Base-by-base conservation (phyloP, 176 grass and related monocot genomes). In the Chloris gayana region DNA sequence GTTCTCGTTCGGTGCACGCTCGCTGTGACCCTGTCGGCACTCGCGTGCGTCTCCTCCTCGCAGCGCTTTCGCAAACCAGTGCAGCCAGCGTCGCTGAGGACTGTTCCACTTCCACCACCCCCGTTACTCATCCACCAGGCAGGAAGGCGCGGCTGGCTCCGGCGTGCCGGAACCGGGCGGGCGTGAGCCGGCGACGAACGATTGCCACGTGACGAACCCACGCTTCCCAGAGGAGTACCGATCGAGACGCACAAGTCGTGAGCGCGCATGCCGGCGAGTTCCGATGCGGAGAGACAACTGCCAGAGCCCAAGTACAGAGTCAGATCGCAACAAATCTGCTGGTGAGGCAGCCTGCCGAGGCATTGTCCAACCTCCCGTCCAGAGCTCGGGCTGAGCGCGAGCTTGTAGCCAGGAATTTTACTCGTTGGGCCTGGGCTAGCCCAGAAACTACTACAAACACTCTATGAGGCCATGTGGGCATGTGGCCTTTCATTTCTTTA, bases 1-100 rank as follows among this genome's bases (percentile, higher is more conserved):
- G 57, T 46, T 32, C 15, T 11, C 74, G 72, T 4, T 49, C 32
- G 72, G 44, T 39, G 69, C 69, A 72, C 69, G 69, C 29, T 19
- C 14, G 22, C 41, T 49, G 46, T 17, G 14, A 17, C 9, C 37
- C 66, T 30, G 41, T 70, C 68, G 41, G 68, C 44, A 46, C 22
- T 29, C 41, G 68, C 68, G 68, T 70, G 35, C 35, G 2, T 5
- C 34, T 5, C 9, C n/a, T 69, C 66, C 11, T 60, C 0, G n/a
- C 25, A 10, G 22, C 54, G 21, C 54, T 9, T 22, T 50, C 5
- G 7, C 3, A 37, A 37, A 37, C 35, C 35, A 37, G 35, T 37
- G 51, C 21, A 3, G 2, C 14, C n/a, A n/a, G 15, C 47, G 3
- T 50, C 49, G 17, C 49, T n/a, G n/a, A n/a, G n/a, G n/a, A n/a